Percentiles rank a stretch among this genome's conserved stretches.
Conservation (phyloP, 2,329 filamentous ascomycete genomes). For the Aphanoascus verrucosus region DNA sequence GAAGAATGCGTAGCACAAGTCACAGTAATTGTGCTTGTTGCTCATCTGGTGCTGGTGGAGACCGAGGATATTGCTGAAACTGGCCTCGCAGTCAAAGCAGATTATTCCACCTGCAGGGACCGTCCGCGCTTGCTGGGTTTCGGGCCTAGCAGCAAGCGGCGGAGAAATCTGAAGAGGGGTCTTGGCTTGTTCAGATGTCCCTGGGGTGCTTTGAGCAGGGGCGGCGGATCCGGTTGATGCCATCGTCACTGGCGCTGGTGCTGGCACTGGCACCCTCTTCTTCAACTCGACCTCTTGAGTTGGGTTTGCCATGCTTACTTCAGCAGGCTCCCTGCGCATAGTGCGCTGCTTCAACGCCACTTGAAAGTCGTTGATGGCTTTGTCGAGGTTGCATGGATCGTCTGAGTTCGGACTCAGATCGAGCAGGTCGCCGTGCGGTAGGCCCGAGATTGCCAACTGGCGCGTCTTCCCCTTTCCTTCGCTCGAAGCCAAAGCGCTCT, state of each 20-base stretch:
- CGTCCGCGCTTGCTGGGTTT: background rate
- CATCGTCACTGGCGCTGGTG: background rate
- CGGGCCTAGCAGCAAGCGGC: background rate
- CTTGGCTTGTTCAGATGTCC: background rate
- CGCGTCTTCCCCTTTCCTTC: background rate
- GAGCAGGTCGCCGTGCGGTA: background rate
- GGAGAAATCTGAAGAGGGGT: background rate
- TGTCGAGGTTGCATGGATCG: background rate
- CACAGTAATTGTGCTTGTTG: constrained; percentile 15
- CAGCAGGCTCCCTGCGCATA: background rate
- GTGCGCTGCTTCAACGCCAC: background rate
- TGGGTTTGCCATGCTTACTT: background rate
- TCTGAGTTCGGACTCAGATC: background rate
- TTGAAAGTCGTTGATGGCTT: constrained; percentile 4
- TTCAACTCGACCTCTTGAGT: background rate
- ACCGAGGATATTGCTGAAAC: constrained; percentile 10
- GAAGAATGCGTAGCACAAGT: constrained; percentile 15
- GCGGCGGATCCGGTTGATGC: background rate
- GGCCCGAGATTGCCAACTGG: background rate
- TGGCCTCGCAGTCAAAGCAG: constrained; percentile 13
- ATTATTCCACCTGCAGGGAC: constrained; percentile 1
- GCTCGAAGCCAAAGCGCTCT: background rate
- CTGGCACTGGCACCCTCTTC: background rate
- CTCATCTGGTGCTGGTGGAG: constrained; percentile 17
- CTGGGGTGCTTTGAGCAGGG: background rate